Conservation (phyloP, 305 asterid genomes). For the Fraxinus platypoda region DNA sequence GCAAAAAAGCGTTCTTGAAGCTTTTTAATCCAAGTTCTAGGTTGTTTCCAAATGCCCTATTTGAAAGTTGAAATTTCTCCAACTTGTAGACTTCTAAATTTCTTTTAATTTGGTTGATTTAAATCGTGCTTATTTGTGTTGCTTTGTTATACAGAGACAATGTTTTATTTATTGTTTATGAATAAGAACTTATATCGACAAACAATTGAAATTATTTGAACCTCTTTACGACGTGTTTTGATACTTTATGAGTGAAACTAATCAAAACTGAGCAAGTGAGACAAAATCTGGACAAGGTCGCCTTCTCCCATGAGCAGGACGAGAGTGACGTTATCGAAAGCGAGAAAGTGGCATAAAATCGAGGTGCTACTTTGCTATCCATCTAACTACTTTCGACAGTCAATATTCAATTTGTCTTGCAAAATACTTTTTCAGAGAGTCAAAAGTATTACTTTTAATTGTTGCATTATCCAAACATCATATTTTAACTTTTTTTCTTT, state of each 20-base stretch:
- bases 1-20: background rate
- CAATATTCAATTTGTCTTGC: background rate
- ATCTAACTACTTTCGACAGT: background rate
- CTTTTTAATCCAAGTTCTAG: background rate
- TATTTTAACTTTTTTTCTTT: background rate
- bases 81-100: background rate
- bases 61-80: background rate
- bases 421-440: background rate
- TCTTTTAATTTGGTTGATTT: background rate
- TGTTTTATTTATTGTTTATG: background rate
- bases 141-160: background rate
- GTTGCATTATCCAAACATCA: background rate
- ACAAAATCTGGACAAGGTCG: background rate
- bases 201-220: background rate
- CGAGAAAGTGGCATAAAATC: background rate
- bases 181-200: background rate
- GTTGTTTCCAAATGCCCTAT: background rate
- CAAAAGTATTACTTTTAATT: background rate
- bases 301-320: background rate
- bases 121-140: background rate
- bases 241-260: background rate
- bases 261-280: background rate
- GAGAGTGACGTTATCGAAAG: background rate
- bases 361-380: background rate
- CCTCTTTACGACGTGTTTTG: background rate